Evolutionary conservation across 2,329 filamentous ascomycete species (phyloP).

Genomic region (Venturia aucupariae): DNA sequence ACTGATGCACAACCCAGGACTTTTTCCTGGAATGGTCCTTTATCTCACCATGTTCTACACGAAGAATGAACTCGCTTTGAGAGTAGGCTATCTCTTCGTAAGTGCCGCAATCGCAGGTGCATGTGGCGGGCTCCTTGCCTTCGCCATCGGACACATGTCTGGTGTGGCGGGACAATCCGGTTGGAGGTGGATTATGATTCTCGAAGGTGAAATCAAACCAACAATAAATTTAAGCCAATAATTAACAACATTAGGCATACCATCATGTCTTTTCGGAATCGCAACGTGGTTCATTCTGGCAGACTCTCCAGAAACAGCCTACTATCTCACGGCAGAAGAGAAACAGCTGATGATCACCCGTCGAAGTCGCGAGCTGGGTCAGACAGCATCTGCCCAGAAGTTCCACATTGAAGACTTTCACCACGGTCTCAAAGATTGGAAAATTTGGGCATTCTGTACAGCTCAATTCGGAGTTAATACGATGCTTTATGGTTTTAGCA

Average conservation of each 20-base stretch:
- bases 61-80: slow-evolving; percentile 60
- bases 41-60: slow-evolving; percentile 72
- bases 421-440: slow-evolving; percentile 64
- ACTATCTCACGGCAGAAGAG: slow-evolving; percentile 51
- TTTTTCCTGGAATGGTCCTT: slow-evolving; percentile 59
- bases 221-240: neutral
- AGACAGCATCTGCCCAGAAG: slow-evolving; percentile 39
- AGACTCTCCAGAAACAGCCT: slow-evolving; percentile 56
- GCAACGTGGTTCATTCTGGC: slow-evolving; percentile 51
- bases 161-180: slow-evolving; percentile 54
- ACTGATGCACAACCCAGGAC: neutral
- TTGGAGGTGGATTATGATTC: slow-evolving; percentile 64
- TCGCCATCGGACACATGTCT: slow-evolving; percentile 64
- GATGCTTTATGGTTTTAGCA: slow-evolving; percentile 70
- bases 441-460: slow-evolving; percentile 59
- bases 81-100: slow-evolving; percentile 62
- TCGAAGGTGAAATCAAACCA: slow-evolving; percentile 45
- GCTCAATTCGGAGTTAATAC: slow-evolving; percentile 66
- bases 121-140: slow-evolving; percentile 63
- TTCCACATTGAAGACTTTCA: slow-evolving; percentile 56
- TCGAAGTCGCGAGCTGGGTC: slow-evolving; percentile 41
- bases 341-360: slow-evolving; percentile 46
- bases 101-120: slow-evolving; percentile 62
- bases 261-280: slow-evolving; percentile 45
- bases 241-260: neutral